Percentiles rank a stretch among this genome's conserved stretches.
These are phyloP conservation scores for Globisporangium cylindrosporum DNA, from an alignment of 352 stramenopile species.

Conservation along the genomic window DNA sequence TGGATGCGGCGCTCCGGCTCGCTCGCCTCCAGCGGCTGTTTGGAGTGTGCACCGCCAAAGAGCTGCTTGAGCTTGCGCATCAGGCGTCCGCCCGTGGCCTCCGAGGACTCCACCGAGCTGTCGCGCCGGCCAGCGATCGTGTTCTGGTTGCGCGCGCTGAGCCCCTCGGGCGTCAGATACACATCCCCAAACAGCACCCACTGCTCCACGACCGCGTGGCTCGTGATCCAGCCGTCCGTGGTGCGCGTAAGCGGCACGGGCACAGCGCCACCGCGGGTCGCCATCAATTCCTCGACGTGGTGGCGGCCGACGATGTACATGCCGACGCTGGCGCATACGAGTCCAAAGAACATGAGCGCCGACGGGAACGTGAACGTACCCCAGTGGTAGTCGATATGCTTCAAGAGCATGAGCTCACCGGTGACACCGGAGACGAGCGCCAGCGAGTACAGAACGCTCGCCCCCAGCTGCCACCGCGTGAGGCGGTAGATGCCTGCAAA, in stretches of 20 bases:
- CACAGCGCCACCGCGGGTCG: constrained; percentile 68
- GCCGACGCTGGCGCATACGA: constrained; percentile 64
- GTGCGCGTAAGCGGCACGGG: constrained; percentile 76
- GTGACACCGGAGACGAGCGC: constrained; percentile 54
- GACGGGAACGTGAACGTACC: constrained; percentile 72
- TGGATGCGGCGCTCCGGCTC: constrained; percentile 72
- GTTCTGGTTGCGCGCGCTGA: constrained; percentile 55
- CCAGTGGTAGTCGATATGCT: constrained; percentile 72
- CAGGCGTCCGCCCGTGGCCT: constrained; percentile 37
- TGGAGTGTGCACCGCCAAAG: constrained; percentile 21
- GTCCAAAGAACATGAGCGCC: constrained; percentile 72
- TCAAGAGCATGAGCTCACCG: constrained; percentile 75
- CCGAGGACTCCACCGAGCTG: constrained; percentile 38
- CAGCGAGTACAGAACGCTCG: constrained; percentile 70
- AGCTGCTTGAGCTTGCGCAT: constrained; percentile 45
- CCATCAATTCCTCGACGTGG: constrained; percentile 81
- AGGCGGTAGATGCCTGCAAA: constrained; percentile 78
- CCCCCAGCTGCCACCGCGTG: constrained; percentile 65
- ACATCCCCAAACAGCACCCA: constrained; percentile 85
- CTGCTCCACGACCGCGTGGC: constrained; percentile 71
- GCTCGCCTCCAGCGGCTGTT: constrained; percentile 32
- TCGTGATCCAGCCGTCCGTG: constrained; percentile 78
- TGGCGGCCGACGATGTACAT: constrained; percentile 83
- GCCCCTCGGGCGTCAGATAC: constrained; percentile 56
- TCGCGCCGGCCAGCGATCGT: constrained; percentile 32